phyloP scores from a whole-genome alignment of 2,329 filamentous ascomycete species.

The Ambrosiella xylebori region DNA sequence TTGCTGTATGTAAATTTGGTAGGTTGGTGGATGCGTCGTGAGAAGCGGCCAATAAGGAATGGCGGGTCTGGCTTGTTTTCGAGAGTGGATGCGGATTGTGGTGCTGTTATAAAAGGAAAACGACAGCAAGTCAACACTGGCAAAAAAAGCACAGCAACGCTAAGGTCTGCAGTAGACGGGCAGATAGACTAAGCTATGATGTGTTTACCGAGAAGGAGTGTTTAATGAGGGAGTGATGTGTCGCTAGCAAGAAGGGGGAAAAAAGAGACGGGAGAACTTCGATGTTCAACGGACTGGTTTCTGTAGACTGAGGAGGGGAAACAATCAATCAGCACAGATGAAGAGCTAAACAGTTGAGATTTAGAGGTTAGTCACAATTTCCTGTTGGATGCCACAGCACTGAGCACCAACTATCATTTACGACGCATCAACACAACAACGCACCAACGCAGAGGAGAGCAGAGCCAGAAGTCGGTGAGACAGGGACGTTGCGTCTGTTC shows the following conservation, averaged over 20 bases:
- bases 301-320: too few relatives aligned
- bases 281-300: too few relatives aligned
- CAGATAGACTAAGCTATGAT: neutral
- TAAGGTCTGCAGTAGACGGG: too few relatives aligned
- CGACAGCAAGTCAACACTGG: neutral
- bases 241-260: neutral
- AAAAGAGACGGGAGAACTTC: neutral
- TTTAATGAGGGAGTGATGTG: neutral
- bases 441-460: neutral
- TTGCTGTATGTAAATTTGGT: neutral
- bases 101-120: neutral
- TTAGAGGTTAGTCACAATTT: too few relatives aligned
- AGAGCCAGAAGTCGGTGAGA: constrained; percentile 2
- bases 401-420: neutral
- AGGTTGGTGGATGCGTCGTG: neutral
- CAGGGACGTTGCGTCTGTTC: neutral
- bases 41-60: neutral
- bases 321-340: too few relatives aligned
- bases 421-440: neutral
- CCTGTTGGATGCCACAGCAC: neutral
- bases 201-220: neutral
- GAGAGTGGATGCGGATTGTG: neutral
- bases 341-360: too few relatives aligned
- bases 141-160: too few relatives aligned
- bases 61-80: neutral